Evolutionary conservation across 768 basidiomycete species (phyloP).

Genomic region (Infundibulicybe gibba): DNA sequence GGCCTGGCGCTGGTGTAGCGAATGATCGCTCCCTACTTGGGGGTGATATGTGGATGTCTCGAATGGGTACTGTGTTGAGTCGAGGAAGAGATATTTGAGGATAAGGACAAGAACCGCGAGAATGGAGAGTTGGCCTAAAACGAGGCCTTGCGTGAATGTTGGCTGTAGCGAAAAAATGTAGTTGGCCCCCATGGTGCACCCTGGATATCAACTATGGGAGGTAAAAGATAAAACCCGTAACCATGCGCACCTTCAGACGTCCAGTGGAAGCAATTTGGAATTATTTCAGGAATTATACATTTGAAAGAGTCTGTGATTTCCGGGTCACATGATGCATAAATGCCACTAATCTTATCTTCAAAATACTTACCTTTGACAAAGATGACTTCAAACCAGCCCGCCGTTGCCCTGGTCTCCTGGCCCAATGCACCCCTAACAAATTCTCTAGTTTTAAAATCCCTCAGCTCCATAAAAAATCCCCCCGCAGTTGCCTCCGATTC

Average conservation of each 20-base stretch:
- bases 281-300: too few species aligned
- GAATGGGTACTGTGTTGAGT: conserved; percentile 59
- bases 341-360: too few species aligned
- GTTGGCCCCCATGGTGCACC: conserved; percentile 42
- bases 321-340: too few species aligned
- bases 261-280: too few species aligned
- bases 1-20: conserved; percentile 31
- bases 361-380: not conserved
- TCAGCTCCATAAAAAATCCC: conserved; percentile 20
- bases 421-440: conserved; percentile 46
- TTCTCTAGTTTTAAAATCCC: conserved; percentile 38
- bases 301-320: conserved; percentile 3
- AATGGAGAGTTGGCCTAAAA: conserved; percentile 90
- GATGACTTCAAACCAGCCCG: conserved; percentile 2
- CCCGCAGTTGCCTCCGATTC: conserved; percentile 14
- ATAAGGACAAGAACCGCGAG: conserved; percentile 72
- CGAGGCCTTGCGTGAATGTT: conserved; percentile 93
- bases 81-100: conserved; percentile 94
- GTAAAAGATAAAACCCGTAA: not conserved
- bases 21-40: conserved; percentile 44
- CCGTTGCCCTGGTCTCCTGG: conserved; percentile 37
- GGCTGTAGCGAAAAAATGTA: conserved; percentile 75
- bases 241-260: too few species aligned
- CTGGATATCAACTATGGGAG: conserved; percentile 2
- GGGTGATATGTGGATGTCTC: conserved; percentile 60